Conservation (phyloP, 2,329 filamentous ascomycete species). For the Xylaria digitata region DNA sequence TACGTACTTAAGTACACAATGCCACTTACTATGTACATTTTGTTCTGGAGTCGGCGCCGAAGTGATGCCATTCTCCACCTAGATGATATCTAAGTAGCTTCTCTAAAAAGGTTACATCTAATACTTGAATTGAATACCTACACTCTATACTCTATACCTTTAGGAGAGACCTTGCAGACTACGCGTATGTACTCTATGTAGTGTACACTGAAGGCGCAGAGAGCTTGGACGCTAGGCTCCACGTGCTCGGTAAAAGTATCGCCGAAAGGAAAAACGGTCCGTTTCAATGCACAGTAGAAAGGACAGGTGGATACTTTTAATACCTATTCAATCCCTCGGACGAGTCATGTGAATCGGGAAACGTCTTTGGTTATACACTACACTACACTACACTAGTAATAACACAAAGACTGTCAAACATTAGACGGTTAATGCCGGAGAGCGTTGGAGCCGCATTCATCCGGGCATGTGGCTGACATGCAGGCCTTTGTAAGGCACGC, state of each 20-base stretch:
- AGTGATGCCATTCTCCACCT: conserved; percentile 30
- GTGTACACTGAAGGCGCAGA: not conserved
- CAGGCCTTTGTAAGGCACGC: not conserved
- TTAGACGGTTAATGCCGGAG: not conserved
- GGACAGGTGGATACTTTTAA: conserved; percentile 1
- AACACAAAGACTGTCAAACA: too few species aligned
- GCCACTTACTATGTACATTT: not conserved
- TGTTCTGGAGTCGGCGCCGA: conserved; percentile 24
- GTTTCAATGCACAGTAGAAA: conserved; percentile 10
- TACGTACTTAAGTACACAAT: not conserved
- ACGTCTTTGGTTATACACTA: too few species aligned
- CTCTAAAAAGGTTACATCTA: not conserved
- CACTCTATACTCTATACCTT: not conserved
- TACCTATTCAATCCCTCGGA: conserved; percentile 7
- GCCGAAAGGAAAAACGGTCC: conserved; percentile 30
- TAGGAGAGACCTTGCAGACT: conserved; percentile 4
- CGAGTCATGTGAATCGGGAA: conserved; percentile 11
- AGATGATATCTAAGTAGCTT: not conserved
- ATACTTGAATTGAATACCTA: conserved; percentile 1
- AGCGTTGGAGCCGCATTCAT: conserved; percentile 4
- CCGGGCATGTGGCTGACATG: not conserved
- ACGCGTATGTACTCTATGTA: not conserved
- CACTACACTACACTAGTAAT: too few species aligned
- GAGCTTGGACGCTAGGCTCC: conserved; percentile 4
- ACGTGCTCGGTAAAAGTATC: conserved; percentile 19